Percentiles rank a stretch among this genome's conserved stretches.
Evolutionary conservation across 495 filamentous ascomycete genomes (phyloP).

Genomic region (Lindgomyces ingoldianus): DNA sequence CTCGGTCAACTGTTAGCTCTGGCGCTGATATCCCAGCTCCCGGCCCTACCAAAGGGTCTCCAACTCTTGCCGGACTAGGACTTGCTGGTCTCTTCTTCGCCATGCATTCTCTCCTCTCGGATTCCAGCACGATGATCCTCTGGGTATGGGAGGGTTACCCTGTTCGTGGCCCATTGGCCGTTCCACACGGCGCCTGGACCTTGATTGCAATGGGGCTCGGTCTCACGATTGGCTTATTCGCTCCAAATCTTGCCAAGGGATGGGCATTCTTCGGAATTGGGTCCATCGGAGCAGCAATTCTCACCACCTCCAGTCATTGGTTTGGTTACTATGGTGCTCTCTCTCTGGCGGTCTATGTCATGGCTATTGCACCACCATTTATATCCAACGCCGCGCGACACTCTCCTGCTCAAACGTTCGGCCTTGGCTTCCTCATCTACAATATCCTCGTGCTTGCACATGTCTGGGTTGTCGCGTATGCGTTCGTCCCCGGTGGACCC

Average conservation of each 20-base stretch:
- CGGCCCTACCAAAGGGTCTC: constrained; percentile 60
- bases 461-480: constrained; percentile 98
- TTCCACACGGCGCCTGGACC: constrained; percentile 81
- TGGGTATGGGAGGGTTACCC: constrained; percentile 99
- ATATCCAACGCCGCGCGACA: constrained; percentile 73
- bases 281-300: constrained; percentile 73
- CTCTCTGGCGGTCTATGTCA: constrained; percentile 71
- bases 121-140: constrained; percentile 97
- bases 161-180: constrained; percentile 83
- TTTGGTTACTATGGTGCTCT: constrained; percentile 86
- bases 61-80: constrained; percentile 71
- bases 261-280: constrained; percentile 83
- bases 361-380: constrained; percentile 77
- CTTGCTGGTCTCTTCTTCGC: constrained; percentile 84
- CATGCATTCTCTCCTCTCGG: constrained; percentile 90
- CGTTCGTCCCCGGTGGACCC: constrained; percentile 96
- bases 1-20: constrained; percentile 38
- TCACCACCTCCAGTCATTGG: constrained; percentile 83
- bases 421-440: constrained; percentile 83
- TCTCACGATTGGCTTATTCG: constrained; percentile 73
- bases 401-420: constrained; percentile 76
- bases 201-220: constrained; percentile 85
- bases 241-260: constrained; percentile 65
- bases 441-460: constrained; percentile 91
- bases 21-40: constrained; percentile 35